phyloP scores from a whole-genome alignment of 2,329 filamentous ascomycete genomes.

The Apiospora malaysiana region DNA sequence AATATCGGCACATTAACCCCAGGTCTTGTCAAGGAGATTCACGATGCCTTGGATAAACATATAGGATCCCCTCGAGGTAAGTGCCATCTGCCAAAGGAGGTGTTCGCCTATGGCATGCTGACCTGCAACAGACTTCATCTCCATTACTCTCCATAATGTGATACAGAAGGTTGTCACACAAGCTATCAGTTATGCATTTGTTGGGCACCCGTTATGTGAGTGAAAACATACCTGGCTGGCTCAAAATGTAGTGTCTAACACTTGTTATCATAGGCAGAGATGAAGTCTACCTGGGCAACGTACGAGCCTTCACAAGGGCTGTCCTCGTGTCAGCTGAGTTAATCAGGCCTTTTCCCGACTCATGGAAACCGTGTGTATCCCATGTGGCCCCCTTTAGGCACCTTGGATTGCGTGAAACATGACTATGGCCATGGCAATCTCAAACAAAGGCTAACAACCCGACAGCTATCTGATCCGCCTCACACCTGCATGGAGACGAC shows the following conservation, averaged over 20 bases:
- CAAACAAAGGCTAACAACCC: not conserved
- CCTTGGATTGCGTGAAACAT: not conserved
- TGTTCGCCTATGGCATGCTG: not conserved
- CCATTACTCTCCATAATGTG: not conserved
- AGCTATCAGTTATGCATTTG: conserved; percentile 6
- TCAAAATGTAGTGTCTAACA: not conserved
- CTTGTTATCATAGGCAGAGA: not conserved
- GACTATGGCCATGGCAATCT: not conserved
- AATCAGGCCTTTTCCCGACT: conserved; percentile 15
- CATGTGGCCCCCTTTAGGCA: not conserved
- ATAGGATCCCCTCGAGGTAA: conserved; percentile 6
- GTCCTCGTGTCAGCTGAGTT: not conserved
- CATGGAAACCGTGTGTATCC: conserved; percentile 1
- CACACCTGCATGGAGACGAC: conserved; percentile 18
- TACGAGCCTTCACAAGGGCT: conserved; percentile 14
- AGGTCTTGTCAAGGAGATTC: conserved; percentile 11
- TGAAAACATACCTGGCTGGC: not conserved
- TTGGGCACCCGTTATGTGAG: conserved; percentile 19
- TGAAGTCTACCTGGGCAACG: conserved; percentile 8
- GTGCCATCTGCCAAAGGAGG: too few relatives aligned
- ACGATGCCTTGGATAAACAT: conserved; percentile 1
- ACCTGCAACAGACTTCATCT: not conserved
- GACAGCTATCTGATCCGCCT: conserved; percentile 13
- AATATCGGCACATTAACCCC: conserved; percentile 6
- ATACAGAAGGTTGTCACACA: conserved; percentile 15